A percentile compares a stretch with the other conserved stretches of the same genome.
Conservation (phyloP, 1,284 basidiomycete species). For the Coniferiporia weirii region DNA sequence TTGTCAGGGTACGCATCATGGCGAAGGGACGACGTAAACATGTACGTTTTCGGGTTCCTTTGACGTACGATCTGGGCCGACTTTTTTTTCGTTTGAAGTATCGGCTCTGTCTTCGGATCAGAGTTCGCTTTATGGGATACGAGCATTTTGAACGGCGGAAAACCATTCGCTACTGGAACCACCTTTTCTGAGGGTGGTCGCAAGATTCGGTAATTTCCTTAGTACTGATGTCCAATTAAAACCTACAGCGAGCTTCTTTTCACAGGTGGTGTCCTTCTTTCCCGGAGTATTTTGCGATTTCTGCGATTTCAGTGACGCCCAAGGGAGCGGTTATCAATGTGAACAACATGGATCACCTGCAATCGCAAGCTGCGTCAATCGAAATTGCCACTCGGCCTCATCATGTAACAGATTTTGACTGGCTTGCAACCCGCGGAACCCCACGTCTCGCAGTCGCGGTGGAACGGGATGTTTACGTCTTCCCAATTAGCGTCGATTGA, state of each 20-base stretch:
- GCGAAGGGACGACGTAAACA: slow-evolving; percentile 59
- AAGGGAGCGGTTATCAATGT: slow-evolving; percentile 65
- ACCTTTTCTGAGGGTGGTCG: slow-evolving; percentile 63
- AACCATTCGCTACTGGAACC: slow-evolving; percentile 52
- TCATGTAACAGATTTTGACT: slow-evolving; percentile 69
- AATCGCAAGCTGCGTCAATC: slow-evolving; percentile 57
- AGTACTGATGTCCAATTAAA: slow-evolving; percentile 13
- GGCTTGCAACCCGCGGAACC: slow-evolving; percentile 50
- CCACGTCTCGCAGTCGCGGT: slow-evolving; percentile 63
- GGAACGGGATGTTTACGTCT: slow-evolving; percentile 43
- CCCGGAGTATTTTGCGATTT: slow-evolving; percentile 70
- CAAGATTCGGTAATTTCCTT: slow-evolving; percentile 53
- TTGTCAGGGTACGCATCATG: slow-evolving; percentile 61
- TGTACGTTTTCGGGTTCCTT: slow-evolving; percentile 41
- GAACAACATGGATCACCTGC: slow-evolving; percentile 56
- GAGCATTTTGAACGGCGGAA: slow-evolving; percentile 62
- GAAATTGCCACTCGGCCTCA: slow-evolving; percentile 54
- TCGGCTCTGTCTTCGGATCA: slow-evolving; percentile 67
- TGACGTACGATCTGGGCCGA: background rate
- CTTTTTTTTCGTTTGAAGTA: slow-evolving; percentile 35
- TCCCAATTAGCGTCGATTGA: slow-evolving; percentile 19
- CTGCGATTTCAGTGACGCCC: slow-evolving; percentile 44
- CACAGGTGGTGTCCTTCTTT: slow-evolving; percentile 70
- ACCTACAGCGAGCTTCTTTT: background rate
- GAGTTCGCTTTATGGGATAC: slow-evolving; percentile 73